Evolutionary conservation across 768 basidiomycete genomes (phyloP), one percentile per base, ranked within the genome.

Genomic region (Naganishia vaughanmartiniae): DNA sequence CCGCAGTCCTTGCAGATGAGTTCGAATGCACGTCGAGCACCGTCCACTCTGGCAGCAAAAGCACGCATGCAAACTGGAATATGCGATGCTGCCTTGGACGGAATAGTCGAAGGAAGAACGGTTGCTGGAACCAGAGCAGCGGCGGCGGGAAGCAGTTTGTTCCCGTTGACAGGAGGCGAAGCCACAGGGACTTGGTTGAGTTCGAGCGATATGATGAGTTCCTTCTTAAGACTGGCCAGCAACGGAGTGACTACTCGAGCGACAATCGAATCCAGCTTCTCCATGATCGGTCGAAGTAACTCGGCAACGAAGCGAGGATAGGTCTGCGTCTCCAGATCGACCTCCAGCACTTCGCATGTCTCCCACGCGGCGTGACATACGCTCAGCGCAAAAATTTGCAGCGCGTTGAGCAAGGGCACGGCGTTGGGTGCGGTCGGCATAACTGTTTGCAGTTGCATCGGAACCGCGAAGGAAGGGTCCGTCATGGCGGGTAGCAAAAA

Each of bases 401-500:
- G 65, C 0, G 76, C 74, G 65, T 81, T 81, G 70, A 81, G 77
- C 51, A 70, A 11, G 15, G 48, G 46, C 48, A 45, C 14, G 0
- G 76, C 78, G 45, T 74, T 67, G 7, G 73, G 48, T 19, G 70
- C 46, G 5, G 71, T 53, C 4, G 75, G 67, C 5, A 51, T 21
- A 11, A 65, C 36, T 2, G 85, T 82, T 54, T 83, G 92, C 24
- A 90, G 87, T 74, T 93, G 93, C 73, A 93, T 86, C n/a, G 94
- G 83, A 45, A 85, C 80, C 68, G 86, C 84, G 81, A 91, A 94
- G 2, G 89, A 87, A 33, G 87, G 79, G 68, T 94, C 86, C n/a
- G 93, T 92, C 12, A 94, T 80, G 79, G 87, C 85, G 11, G 93
- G 80, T 12, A 92, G 70, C 89, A 85, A 82, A 87, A 91, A 26